Evolutionary conservation across 1,284 basidiomycete species (phyloP).

Genomic region (Earliella scabrosa): DNA sequence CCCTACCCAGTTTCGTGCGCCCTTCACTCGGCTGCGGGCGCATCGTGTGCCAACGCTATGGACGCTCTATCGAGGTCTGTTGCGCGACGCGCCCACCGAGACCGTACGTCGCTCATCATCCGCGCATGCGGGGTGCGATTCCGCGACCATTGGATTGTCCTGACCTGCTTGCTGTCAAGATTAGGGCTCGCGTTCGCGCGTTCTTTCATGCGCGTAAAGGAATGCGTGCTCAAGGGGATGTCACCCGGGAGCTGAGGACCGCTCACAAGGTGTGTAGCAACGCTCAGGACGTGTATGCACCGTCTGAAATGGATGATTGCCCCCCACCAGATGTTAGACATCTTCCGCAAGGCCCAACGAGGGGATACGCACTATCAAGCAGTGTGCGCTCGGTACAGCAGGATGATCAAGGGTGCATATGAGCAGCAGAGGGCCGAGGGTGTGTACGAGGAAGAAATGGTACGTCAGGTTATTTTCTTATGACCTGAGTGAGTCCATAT

Average conservation of each 20-base stretch:
- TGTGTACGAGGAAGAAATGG: slow-evolving; percentile 54
- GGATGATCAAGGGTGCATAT: slow-evolving; percentile 53
- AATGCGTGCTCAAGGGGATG: slow-evolving; percentile 33
- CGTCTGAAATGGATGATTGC: too few relatives aligned
- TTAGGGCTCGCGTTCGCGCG: slow-evolving; percentile 56
- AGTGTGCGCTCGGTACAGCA: slow-evolving; percentile 58
- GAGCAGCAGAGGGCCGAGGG: slow-evolving; percentile 52
- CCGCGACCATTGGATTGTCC: not conserved
- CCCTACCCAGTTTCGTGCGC: slow-evolving; percentile 60
- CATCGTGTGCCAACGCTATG: slow-evolving; percentile 81
- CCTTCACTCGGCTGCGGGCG: slow-evolving; percentile 72
- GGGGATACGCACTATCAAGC: slow-evolving; percentile 53
- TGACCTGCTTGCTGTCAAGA: slow-evolving; percentile 39
- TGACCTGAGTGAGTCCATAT: not conserved
- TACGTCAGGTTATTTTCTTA: slow-evolving; percentile 35
- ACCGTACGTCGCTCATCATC: slow-evolving; percentile 48
- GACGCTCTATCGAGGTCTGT: slow-evolving; percentile 73
- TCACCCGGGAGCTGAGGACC: slow-evolving; percentile 36
- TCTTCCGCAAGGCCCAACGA: slow-evolving; percentile 53
- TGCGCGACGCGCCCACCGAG: slow-evolving; percentile 56
- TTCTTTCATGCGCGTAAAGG: slow-evolving; percentile 58
- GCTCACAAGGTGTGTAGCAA: slow-evolving; percentile 42
- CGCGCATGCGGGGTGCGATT: not conserved
- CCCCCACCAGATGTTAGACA: slow-evolving; percentile 59
- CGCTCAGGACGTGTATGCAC: slow-evolving; percentile 52